Base-by-base conservation (phyloP, 352 stramenopile genomes). In the Pythium myriotylum region DNA sequence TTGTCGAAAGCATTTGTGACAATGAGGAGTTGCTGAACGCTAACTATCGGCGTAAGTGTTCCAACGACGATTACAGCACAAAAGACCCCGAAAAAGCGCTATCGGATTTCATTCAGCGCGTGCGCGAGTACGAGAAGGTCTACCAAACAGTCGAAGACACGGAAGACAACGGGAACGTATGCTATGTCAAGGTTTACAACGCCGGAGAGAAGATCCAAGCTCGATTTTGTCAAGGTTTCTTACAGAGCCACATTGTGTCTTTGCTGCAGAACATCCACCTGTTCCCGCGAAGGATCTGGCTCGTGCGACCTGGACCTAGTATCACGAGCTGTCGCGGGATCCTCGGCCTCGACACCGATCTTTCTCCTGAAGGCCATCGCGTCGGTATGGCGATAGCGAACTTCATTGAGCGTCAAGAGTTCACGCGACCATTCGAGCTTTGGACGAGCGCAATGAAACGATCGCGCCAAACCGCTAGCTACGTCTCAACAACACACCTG, bases 1-100 rank as follows among this genome's bases (percentile, higher is more conserved):
- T 98, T 70, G 89, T 98, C 0, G 95, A 98, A 70, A 96, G 84
- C 66, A 97, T 98, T 68, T 98, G 95, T 67, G 93, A 98, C 72
- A 95, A 98, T 67, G 63, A 85, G 40, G 77, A 96, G 66, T 68
- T 98, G 14, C 73, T 98, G 10, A 76, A 96, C 54, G 89, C 86
- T 54, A 98, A 98, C 79, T 98, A 96, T 62, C 73, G 74, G 48
- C 66, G 84, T 42, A 93, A 94, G 56, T 73, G 90, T 17, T 65
- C 64, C 27, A 98, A 96, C 59, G 91, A 88, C 52, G 95, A 98
- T 77, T 98, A 98, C 80, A 71, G 76, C 33, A 81, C 72, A 26
- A 91, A 94, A 65, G 76, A 92, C 48, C 69, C 81, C 3, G 83
- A 97, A 54, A 76, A 90, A 56, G 93, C 92, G 16, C 80, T 98